Conservation (phyloP, 805 yeast species). For the Wickerhamiella australiensis region DNA sequence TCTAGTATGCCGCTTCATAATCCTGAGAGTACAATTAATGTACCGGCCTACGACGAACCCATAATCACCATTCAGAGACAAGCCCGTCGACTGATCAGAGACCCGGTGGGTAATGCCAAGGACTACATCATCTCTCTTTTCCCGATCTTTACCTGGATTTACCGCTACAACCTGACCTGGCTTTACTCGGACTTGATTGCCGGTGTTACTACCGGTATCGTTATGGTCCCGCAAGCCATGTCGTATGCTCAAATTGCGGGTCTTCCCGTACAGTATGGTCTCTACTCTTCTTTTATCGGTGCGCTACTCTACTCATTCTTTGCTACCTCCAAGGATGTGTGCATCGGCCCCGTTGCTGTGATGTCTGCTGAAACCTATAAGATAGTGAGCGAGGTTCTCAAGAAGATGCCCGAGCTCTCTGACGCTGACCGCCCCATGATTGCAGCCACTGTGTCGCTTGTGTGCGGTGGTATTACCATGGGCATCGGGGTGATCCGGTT, state of each 20-base stretch:
- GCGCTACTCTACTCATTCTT: slow-evolving; percentile 78
- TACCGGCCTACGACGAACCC: slow-evolving; percentile 12
- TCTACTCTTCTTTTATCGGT: slow-evolving; percentile 86
- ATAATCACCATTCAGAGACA: slow-evolving; percentile 15
- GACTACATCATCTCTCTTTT: slow-evolving; percentile 52
- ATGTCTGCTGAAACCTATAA: slow-evolving; percentile 80
- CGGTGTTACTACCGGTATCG: slow-evolving; percentile 87
- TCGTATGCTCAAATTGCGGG: slow-evolving; percentile 85
- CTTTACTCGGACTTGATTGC: slow-evolving; percentile 72
- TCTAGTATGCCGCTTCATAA: neutral
- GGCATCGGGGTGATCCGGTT: slow-evolving; percentile 74
- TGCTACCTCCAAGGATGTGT: slow-evolving; percentile 91
- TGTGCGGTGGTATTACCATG: slow-evolving; percentile 75
- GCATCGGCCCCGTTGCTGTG: slow-evolving; percentile 95
- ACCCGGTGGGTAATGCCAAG: slow-evolving; percentile 19
- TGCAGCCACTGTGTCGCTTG: slow-evolving; percentile 66
- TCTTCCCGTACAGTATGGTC: slow-evolving; percentile 69
- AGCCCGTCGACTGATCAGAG: slow-evolving; percentile 15
- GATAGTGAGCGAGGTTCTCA: slow-evolving; percentile 54
- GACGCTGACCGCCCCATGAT: slow-evolving; percentile 49
- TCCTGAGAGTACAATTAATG: slow-evolving; percentile 2
- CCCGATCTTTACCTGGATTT: slow-evolving; percentile 75
- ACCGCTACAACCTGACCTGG: slow-evolving; percentile 74
- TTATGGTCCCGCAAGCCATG: slow-evolving; percentile 91
- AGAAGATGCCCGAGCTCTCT: slow-evolving; percentile 33